Evolutionary conservation across 306 rosid genomes (phyloP).

Genomic region (Castanea crenata): DNA sequence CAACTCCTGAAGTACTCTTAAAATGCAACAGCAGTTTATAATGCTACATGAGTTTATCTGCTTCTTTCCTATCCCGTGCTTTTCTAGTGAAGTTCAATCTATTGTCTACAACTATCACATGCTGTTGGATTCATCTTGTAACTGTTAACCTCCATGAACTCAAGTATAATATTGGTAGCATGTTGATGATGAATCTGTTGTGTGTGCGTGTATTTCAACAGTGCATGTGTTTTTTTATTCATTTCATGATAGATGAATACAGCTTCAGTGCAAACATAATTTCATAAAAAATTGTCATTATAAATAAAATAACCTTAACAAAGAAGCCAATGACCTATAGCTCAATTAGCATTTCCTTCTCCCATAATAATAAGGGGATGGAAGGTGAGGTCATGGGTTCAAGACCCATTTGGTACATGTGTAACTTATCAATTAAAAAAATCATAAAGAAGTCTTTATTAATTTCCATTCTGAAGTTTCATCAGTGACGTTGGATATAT

Average conservation of each 20-base stretch:
- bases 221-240: not conserved
- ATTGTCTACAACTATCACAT: not conserved
- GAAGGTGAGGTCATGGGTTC: too few species aligned
- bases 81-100: too few species aligned
- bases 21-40: not conserved
- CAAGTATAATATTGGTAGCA: not conserved
- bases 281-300: not conserved
- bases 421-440: too few species aligned
- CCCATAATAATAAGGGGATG: too few species aligned
- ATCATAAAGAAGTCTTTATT: not conserved
- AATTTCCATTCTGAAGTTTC: not conserved
- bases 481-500: not conserved
- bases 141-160: not conserved
- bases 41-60: not conserved
- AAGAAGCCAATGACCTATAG: too few species aligned
- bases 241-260: not conserved
- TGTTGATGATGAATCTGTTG: not conserved
- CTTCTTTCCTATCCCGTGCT: not conserved
- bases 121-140: not conserved
- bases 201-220: not conserved
- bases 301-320: too few species aligned
- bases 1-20: not conserved
- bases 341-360: too few species aligned
- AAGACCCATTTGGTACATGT: too few species aligned
- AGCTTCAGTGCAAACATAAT: not conserved